A percentile compares a stretch with the other conserved stretches of the same genome.
These are phyloP conservation scores for Halophytophthora polymorphica DNA, from an alignment of 352 stramenopile genomes.

Conservation along the genomic window DNA sequence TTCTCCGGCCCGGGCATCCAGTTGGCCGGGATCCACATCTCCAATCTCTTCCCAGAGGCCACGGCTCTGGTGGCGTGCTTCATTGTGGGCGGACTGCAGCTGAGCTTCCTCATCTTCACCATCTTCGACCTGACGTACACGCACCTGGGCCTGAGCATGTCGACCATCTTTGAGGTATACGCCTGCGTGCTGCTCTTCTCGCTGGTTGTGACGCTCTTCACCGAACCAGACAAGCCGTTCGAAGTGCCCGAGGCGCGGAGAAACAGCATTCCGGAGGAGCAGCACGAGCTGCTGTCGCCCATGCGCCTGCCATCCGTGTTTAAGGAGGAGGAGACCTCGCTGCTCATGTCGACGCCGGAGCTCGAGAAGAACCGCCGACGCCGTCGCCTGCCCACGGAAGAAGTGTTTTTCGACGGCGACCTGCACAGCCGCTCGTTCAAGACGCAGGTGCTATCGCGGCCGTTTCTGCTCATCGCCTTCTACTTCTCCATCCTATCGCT, in stretches of 20 bases:
- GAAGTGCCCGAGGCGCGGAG: slow-evolving; percentile 10
- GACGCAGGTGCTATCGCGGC: slow-evolving; percentile 53
- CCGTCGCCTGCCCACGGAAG: slow-evolving; percentile 21
- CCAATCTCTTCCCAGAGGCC: slow-evolving; percentile 67
- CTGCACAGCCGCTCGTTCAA: slow-evolving; percentile 58
- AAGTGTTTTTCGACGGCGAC: slow-evolving; percentile 36
- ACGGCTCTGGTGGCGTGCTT: slow-evolving; percentile 67
- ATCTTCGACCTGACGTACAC: slow-evolving; percentile 55
- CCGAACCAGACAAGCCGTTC: slow-evolving; percentile 58
- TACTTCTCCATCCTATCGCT: slow-evolving; percentile 76
- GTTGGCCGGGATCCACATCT: slow-evolving; percentile 68
- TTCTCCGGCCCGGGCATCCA: slow-evolving; percentile 67
- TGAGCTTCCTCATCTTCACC: slow-evolving; percentile 77
- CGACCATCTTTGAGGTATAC: slow-evolving; percentile 51
- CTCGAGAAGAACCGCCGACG: slow-evolving; percentile 33
- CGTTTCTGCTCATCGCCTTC: slow-evolving; percentile 68
- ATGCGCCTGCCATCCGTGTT: slow-evolving; percentile 58
- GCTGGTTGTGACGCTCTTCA: slow-evolving; percentile 45
- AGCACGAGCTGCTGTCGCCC: slow-evolving; percentile 50
- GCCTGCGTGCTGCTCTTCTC: slow-evolving; percentile 44
- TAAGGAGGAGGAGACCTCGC: slow-evolving; percentile 46
- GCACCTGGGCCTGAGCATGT: slow-evolving; percentile 32
- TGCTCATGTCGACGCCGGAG: slow-evolving; percentile 51
- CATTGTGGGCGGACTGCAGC: slow-evolving; percentile 63
- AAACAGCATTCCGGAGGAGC: slow-evolving; percentile 9